Evolutionary conservation across 2,329 filamentous ascomycete species (phyloP).

Genomic region (Bisporella sp.): DNA sequence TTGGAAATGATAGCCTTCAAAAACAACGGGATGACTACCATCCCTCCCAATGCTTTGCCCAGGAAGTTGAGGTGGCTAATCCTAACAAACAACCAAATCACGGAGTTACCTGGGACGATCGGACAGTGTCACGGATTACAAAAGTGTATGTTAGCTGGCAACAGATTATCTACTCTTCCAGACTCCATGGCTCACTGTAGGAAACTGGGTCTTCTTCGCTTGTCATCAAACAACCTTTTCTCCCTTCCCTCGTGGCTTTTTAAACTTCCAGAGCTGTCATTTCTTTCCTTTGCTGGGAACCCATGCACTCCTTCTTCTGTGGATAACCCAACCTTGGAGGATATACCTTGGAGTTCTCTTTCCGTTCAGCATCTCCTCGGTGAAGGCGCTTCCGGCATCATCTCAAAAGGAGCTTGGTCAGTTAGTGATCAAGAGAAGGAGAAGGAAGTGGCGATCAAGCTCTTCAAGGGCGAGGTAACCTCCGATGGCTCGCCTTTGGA

Average conservation of each 20-base stretch:
- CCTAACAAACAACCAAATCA: constrained; percentile 38
- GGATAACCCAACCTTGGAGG: constrained; percentile 25
- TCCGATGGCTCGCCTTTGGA: constrained; percentile 41
- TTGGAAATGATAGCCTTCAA: constrained; percentile 45
- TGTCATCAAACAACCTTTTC: constrained; percentile 35
- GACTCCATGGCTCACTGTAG: constrained; percentile 36
- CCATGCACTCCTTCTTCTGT: constrained; percentile 30
- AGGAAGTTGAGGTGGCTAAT: constrained; percentile 40
- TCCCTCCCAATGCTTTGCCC: constrained; percentile 37
- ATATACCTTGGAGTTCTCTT: constrained; percentile 35
- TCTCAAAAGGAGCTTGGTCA: constrained; percentile 35
- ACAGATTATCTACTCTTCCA: constrained; percentile 34
- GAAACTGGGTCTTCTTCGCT: constrained; percentile 36
- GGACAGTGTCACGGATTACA: constrained; percentile 36
- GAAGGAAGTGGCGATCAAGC: constrained; percentile 39
- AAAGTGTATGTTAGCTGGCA: constrained; percentile 44
- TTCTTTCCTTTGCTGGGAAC: constrained; percentile 41
- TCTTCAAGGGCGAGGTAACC: constrained; percentile 41
- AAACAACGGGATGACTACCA: constrained; percentile 35
- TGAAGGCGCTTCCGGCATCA: constrained; percentile 40
- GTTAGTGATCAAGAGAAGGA: constrained; percentile 24
- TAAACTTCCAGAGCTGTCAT: constrained; percentile 37
- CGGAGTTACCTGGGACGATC: constrained; percentile 33
- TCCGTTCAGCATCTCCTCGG: constrained; percentile 34
- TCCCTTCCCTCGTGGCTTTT: constrained; percentile 38